A percentile compares a stretch with the other conserved stretches of the same genome.
These are phyloP conservation scores for Lipomyces yarrowii DNA, from an alignment of 1,139 yeast species.

Conservation along the genomic window DNA sequence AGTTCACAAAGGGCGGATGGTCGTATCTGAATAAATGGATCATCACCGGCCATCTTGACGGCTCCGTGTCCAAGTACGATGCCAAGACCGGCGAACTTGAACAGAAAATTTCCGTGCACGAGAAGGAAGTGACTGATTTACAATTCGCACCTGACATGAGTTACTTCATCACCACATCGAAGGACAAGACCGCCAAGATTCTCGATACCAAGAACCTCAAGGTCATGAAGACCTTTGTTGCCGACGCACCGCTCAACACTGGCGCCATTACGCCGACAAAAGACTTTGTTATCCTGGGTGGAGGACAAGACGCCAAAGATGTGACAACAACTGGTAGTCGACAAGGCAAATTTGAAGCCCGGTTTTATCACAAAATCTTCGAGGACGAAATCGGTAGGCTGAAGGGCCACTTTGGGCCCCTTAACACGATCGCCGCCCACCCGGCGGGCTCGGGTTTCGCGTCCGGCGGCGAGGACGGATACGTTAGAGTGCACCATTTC, in stretches of 20 bases:
- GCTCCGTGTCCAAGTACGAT: constrained; percentile 78
- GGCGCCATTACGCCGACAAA: constrained; percentile 93
- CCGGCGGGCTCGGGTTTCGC: constrained; percentile 94
- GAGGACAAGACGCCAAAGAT: constrained; percentile 99
- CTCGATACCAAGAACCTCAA: constrained; percentile 77
- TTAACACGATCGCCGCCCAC: constrained; percentile 89
- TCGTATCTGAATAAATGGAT: constrained; percentile 61
- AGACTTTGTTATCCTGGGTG: constrained; percentile 91
- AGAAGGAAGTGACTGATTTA: constrained; percentile 74
- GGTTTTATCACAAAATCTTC: constrained; percentile 92
- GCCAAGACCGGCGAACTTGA: constrained; percentile 72
- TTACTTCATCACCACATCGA: constrained; percentile 88
- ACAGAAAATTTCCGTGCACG: constrained; percentile 66
- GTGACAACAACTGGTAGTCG: constrained; percentile 94
- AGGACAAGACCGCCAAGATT: constrained; percentile 85
- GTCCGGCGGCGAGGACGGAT: constrained; percentile 99
- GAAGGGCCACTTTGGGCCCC: constrained; percentile 98
- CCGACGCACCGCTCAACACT: constrained; percentile 94
- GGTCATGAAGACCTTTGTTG: constrained; percentile 71
- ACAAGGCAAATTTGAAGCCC: constrained; percentile 96
- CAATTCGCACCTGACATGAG: constrained; percentile 88
- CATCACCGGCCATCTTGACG: constrained; percentile 87
- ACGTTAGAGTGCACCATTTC: constrained; percentile 88
- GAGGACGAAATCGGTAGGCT: constrained; percentile 96
- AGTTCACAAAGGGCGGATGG: constrained; percentile 89